Base-by-base conservation (phyloP, 345 rosid genomes). In the Aurinia saxatilis region DNA sequence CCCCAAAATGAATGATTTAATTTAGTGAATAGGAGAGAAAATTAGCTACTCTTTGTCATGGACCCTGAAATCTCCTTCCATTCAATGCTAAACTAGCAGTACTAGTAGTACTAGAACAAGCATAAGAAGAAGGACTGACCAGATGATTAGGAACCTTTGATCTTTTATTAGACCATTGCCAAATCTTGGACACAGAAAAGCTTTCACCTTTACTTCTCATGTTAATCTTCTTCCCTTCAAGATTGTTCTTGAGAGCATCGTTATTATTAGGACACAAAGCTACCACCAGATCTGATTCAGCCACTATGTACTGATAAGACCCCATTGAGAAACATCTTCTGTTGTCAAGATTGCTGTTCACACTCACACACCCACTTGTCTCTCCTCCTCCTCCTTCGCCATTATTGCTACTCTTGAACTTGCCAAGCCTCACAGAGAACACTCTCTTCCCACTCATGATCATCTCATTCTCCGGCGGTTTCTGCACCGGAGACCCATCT, bases 181-280 rank as follows among this genome's bases (percentile, higher is more conserved):
- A 89, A 53, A 84, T 81, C 83, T 89, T 89, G 13, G 96, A 91
- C 65, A 91, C 91, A 55, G 98, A 91, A 64, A 85, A 85, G 90
- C 98, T 91, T 61, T 91, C 98, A 33, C 95, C 91, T 80, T 80
- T 87, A 72, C 81, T 91, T 50, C 81, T 75, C 66, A 77, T 61
- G 73, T 81, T 78, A 8, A 91, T 79, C 81, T 80, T 91, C 82
- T 85, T 85, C 74, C 95, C 96, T 44, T 84, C 95, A 56, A 50
- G 71, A 72, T 75, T 83, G 25, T 21, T 21, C 2, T 21, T 21
- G 25, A 21, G 25, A 21, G 25, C 25, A n/a, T 72, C 81, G 37
- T 73, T 80, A 70, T 41, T 67, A 50, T 67, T 66, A 23, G 83
- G 84, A 50, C 73, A 63, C 33, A 79, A 37, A 23, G 93, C 77